A percentile compares a stretch with the other conserved stretches of the same genome.
phyloP scores from a whole-genome alignment of 1,284 basidiomycete genomes.

The Malassezia psittaci region DNA sequence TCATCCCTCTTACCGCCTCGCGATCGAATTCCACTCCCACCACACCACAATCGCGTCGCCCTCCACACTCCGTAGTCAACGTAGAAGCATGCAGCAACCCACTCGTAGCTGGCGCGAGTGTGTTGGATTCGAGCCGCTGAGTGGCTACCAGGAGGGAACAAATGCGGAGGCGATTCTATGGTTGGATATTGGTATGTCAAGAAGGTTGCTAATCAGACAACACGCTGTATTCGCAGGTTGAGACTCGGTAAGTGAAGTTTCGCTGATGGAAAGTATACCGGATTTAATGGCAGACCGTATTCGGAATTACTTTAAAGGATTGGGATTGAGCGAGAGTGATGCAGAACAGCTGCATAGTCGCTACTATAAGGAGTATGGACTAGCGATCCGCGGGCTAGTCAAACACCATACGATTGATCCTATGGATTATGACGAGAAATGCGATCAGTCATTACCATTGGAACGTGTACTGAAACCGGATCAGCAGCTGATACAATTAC shows the following conservation, averaged over 20 bases:
- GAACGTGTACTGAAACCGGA: constrained; percentile 67
- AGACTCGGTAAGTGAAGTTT: constrained; percentile 9
- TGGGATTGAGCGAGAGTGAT: constrained; percentile 61
- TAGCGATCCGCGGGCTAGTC: constrained; percentile 71
- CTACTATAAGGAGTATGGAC: constrained; percentile 68
- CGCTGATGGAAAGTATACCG: constrained; percentile 53
- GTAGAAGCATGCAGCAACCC: too few relatives aligned
- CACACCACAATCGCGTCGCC: neutral
- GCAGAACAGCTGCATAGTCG: constrained; percentile 62
- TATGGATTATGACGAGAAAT: constrained; percentile 72
- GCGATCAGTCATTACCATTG: constrained; percentile 70
- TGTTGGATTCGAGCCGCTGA: constrained; percentile 22
- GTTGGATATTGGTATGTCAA: constrained; percentile 58
- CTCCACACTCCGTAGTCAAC: neutral
- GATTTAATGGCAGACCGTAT: constrained; percentile 69
- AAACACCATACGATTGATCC: constrained; percentile 72
- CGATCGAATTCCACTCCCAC: neutral
- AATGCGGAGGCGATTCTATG: constrained; percentile 54
- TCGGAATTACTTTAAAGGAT: constrained; percentile 65
- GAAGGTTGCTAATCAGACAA: constrained; percentile 54
- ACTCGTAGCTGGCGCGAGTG: constrained; percentile 2
- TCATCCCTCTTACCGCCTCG: too few relatives aligned
- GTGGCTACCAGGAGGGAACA: constrained; percentile 3
- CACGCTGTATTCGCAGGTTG: constrained; percentile 57
- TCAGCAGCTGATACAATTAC: constrained; percentile 57